Evolutionary conservation across 805 yeast species (phyloP).

Genomic region (Myxozyma lipomycoides): DNA sequence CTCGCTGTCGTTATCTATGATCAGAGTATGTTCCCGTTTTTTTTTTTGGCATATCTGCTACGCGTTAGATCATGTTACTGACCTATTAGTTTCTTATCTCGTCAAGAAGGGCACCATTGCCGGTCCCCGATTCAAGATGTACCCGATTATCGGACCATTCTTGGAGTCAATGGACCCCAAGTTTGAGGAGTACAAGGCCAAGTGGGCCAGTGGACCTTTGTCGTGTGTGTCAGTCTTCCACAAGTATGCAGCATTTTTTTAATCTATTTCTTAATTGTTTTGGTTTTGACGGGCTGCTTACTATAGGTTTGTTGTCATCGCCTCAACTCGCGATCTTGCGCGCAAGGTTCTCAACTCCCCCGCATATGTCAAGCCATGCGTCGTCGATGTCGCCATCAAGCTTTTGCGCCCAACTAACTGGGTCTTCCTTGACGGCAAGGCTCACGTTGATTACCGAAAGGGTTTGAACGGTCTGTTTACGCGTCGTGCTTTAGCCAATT

Average conservation of each 20-base stretch:
- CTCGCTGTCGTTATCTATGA: constrained; percentile 13
- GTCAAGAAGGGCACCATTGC: constrained; percentile 80
- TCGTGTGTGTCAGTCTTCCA: constrained; percentile 97
- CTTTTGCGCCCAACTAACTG: constrained; percentile 93
- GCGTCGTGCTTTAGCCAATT: constrained; percentile 71
- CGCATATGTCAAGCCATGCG: constrained; percentile 90
- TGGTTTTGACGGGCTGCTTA: constrained; percentile 2
- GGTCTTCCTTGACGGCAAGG: constrained; percentile 97
- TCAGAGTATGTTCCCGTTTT: constrained; percentile 15
- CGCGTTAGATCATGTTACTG: constrained; percentile 8
- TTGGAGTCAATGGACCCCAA: constrained; percentile 92
- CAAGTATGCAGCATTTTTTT: constrained; percentile 43
- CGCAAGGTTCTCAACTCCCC: constrained; percentile 84
- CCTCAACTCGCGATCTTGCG: constrained; percentile 80
- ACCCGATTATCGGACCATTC: constrained; percentile 97
- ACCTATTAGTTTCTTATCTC: constrained; percentile 74
- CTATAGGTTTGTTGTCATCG: constrained; percentile 74
- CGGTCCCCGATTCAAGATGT: constrained; percentile 81
- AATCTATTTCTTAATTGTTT: not conserved
- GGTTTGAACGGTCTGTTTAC: constrained; percentile 88
- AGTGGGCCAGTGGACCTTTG: constrained; percentile 92
- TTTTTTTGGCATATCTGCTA: not conserved
- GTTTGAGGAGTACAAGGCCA: constrained; percentile 85
- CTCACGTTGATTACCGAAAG: constrained; percentile 87
- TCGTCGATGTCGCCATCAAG: constrained; percentile 94